These are phyloP conservation scores for Barnettozyma sucrosica DNA, from an alignment of 805 yeast genomes.

Conservation along the genomic window DNA sequence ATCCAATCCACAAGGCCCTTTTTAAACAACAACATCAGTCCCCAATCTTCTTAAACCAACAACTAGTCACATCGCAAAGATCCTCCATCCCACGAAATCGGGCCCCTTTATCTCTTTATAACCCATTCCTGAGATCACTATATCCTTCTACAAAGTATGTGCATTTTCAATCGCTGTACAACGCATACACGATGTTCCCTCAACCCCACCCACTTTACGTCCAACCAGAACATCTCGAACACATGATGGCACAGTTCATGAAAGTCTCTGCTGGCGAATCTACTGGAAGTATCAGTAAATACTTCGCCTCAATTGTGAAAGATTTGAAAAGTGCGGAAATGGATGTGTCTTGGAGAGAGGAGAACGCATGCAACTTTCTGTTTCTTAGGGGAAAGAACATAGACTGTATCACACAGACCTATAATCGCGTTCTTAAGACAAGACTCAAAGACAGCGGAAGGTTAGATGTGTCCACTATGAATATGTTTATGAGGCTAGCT, in stretches of 20 bases:
- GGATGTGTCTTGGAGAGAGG: constrained; percentile 9
- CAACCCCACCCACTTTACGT: constrained; percentile 3
- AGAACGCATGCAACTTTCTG: constrained; percentile 3
- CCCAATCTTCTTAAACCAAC: background rate
- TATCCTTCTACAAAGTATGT: constrained; percentile 4
- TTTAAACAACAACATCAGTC: background rate
- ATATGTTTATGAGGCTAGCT: constrained; percentile 5
- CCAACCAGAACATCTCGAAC: constrained; percentile 6
- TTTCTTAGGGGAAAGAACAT: background rate
- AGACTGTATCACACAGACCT: background rate
- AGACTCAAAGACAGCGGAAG: background rate
- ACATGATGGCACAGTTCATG: constrained; percentile 5
- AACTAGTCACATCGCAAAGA: background rate
- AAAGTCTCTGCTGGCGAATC: constrained; percentile 6
- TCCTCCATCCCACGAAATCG: background rate
- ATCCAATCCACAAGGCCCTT: background rate
- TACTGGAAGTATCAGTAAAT: background rate
- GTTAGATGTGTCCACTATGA: constrained; percentile 6
- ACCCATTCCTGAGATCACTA: background rate
- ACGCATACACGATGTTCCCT: constrained; percentile 3
- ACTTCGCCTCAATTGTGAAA: background rate
- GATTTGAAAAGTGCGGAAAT: background rate
- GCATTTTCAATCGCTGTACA: background rate
- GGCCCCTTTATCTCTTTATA: background rate
- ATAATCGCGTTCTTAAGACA: background rate